Percentiles rank a stretch among this genome's conserved stretches.
Evolutionary conservation across 2,329 filamentous ascomycete genomes (phyloP).

Genomic region (Aspergillus hortae): DNA sequence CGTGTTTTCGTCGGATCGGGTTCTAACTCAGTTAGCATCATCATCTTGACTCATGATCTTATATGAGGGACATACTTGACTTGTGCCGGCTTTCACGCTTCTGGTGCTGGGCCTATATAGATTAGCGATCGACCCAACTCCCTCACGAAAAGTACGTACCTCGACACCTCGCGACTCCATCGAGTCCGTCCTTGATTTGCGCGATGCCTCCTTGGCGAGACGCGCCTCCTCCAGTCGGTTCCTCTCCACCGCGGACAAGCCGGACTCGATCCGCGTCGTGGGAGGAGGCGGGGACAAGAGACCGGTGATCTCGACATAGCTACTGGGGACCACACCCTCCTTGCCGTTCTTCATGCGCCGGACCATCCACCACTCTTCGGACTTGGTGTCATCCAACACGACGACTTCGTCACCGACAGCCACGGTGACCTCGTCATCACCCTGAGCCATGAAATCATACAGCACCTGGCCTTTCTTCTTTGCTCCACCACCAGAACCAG

Average conservation of each 20-base stretch:
- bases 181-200: constrained; percentile 55
- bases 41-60: not conserved
- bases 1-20: constrained; percentile 79
- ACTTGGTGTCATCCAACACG: constrained; percentile 83
- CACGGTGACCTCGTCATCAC: constrained; percentile 94
- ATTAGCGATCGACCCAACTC: not conserved
- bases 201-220: constrained; percentile 74
- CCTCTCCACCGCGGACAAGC: constrained; percentile 70
- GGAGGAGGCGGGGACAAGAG: constrained; percentile 51
- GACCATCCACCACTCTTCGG: constrained; percentile 98
- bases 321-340: constrained; percentile 93
- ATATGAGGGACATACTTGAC: constrained; percentile 60
- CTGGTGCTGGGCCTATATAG: constrained; percentile 60
- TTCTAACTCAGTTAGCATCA: constrained; percentile 49
- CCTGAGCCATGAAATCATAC: constrained; percentile 96
- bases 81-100: constrained; percentile 69
- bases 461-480: constrained; percentile 82
- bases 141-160: constrained; percentile 60
- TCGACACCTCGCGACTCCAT: constrained; percentile 56
- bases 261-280: constrained; percentile 56
- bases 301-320: constrained; percentile 87
- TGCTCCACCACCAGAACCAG: constrained; percentile 59
- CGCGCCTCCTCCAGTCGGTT: constrained; percentile 76
- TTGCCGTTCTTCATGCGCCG: constrained; percentile 84
- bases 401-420: constrained; percentile 85